phyloP scores from a whole-genome alignment of 306 rosid genomes.

The Inga laurina region DNA sequence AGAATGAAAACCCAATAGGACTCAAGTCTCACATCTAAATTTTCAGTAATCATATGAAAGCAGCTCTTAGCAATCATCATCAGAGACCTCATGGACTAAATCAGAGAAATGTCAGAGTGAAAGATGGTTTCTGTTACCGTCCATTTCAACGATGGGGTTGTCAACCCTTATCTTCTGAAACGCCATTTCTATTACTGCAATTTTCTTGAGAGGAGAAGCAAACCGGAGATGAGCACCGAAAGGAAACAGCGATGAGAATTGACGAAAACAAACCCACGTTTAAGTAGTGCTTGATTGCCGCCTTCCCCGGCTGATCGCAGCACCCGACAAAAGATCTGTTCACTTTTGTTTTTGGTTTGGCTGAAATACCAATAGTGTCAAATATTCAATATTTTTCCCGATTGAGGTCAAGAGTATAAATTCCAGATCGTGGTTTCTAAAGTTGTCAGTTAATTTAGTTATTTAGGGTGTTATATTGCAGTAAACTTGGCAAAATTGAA shows the following conservation, averaged over 20 bases:
- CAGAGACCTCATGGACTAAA: neutral
- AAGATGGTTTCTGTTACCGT: slow-evolving; percentile 50
- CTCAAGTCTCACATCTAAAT: slow-evolving; percentile 17
- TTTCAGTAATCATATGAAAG: neutral
- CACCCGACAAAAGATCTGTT: neutral
- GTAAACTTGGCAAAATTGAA: no score
- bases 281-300: neutral
- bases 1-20: slow-evolving; percentile 11
- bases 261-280: neutral
- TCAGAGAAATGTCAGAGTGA: neutral
- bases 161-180: slow-evolving; percentile 77
- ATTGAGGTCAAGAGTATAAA: neutral
- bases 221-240: neutral
- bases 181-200: slow-evolving; percentile 49
- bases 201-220: neutral
- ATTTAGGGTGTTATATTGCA: no score
- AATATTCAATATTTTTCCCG: neutral
- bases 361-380: neutral
- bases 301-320: neutral
- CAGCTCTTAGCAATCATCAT: neutral
- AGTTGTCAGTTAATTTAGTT: neutral
- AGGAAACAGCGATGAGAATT: neutral
- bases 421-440: neutral
- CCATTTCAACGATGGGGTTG: slow-evolving; percentile 98
- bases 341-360: neutral